A percentile compares a stretch with the other conserved stretches of the same genome.
Conservation (phyloP, 805 yeast species). For the Komagataella pseudopastoris region DNA sequence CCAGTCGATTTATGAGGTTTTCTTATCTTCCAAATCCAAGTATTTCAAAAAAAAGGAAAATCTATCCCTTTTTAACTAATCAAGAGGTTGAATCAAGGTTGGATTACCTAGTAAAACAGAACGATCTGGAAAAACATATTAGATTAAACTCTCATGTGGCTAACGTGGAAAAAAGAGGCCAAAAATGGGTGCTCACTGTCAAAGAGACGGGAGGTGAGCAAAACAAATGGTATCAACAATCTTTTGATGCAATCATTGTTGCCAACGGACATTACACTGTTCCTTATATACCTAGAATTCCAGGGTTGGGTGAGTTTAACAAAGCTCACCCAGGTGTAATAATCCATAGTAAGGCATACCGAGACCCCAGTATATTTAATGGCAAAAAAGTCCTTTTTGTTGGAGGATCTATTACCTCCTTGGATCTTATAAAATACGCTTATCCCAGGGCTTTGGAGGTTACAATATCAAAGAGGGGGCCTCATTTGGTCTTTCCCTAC, state of each 20-base stretch:
- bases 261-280: constrained; percentile 30
- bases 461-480: constrained; percentile 14
- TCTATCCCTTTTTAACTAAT: not conserved
- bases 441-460: constrained; percentile 6
- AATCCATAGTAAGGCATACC: constrained; percentile 24
- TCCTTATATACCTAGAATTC: constrained; percentile 24
- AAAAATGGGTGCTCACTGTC: constrained; percentile 7
- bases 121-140: not conserved
- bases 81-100: constrained; percentile 5
- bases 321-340: constrained; percentile 12
- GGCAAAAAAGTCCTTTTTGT: constrained; percentile 14
- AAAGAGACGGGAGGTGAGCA: constrained; percentile 5
- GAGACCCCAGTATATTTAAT: constrained; percentile 17
- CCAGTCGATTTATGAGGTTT: constrained; percentile 22
- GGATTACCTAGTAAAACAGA: constrained; percentile 2
- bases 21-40: constrained; percentile 10
- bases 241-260: constrained; percentile 24
- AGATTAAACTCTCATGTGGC: constrained; percentile 1
- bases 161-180: constrained; percentile 3
- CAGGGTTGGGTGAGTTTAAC: constrained; percentile 23
- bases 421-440: constrained; percentile 17
- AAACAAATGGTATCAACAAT: constrained; percentile 16
- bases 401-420: constrained; percentile 12
- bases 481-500: constrained; percentile 14
- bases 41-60: not conserved